Evolutionary conservation across 768 basidiomycete species (phyloP), one percentile per base, ranked within the genome.

Genomic region (Pluteus cervinus): DNA sequence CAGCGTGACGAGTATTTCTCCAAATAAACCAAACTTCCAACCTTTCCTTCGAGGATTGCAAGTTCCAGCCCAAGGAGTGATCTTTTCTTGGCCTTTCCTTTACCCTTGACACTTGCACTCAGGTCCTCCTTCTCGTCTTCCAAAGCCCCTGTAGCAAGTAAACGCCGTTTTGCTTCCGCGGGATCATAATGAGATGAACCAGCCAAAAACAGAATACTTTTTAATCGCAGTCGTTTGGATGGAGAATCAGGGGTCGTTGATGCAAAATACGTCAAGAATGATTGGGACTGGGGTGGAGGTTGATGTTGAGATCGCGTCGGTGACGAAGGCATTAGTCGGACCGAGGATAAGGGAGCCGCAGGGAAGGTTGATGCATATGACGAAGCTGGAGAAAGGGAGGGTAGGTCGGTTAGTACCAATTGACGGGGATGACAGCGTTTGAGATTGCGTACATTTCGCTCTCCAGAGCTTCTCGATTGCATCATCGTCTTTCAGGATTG

Each of bases 181-280:
- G 75, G 62, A 51, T 90, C 80, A 49, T 86, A 90, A 4, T 76
- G 57, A 2, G 68, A 63, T 1, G 86, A 89, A 5, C 81, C 81
- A 47, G 92, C 85, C 0, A 97, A 68, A 50, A 91, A 81, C 2
- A 94, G 62, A n/a, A 82, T 62, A 0, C 77, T 66, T 54, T 86
- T 88, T 45, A 94, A 68, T 17, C 90, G 76, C 2, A 66, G 63
- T 14, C 75, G 73, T 56, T 91, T 91, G 40, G 78, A 71, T 11
- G 73, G 70, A 0, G 87, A 86, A 39, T 86, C 76, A 1, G 88
- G 88, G 4, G 88, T 86, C 16, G 84, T 84, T n/a, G 83, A 79
- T 3, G 81, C 69, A 44, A 93, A 82, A 58, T 90, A 89, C 4
- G 79, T 69, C 5, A 88, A 53, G 57, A 82, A 86, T 0, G 81